These are phyloP conservation scores for Heliamphora pulchella DNA, from an alignment of 179 eudicot genomes.

Conservation along the genomic window DNA sequence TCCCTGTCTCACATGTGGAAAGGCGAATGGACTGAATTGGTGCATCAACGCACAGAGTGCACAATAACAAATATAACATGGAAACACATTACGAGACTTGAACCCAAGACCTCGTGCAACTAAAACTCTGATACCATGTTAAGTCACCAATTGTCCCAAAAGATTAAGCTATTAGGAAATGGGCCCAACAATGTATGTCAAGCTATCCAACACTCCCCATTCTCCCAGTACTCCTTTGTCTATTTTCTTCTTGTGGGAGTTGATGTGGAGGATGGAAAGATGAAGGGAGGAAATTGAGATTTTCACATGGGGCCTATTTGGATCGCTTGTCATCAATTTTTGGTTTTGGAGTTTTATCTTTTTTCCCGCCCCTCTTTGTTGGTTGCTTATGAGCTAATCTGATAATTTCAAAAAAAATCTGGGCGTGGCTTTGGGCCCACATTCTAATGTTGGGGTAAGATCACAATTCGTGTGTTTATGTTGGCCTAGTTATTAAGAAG, in stretches of 20 bases:
- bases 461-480: not conserved
- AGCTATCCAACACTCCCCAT: too few species aligned
- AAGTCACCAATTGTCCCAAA: too few species aligned
- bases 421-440: not conserved
- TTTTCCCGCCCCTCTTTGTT: not conserved
- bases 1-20: too few species aligned
- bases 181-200: too few species aligned
- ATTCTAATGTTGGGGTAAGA: not conserved
- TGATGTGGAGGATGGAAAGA: not conserved
- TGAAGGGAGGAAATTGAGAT: not conserved
- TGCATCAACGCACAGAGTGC: too few species aligned
- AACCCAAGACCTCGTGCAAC: too few species aligned
- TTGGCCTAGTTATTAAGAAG: not conserved
- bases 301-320: not conserved
- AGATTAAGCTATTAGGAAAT: too few species aligned
- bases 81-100: too few species aligned
- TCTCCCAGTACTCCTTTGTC: too few species aligned
- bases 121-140: too few species aligned
- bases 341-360: not conserved
- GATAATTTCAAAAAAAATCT: not conserved
- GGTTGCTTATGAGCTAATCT: slow-evolving; percentile 5
- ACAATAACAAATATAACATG: too few species aligned
- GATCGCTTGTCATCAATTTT: not conserved
- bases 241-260: not conserved
- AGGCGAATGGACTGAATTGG: too few species aligned